phyloP scores from a whole-genome alignment of 495 filamentous ascomycete species.

The Chaetomidium leptoderma region DNA sequence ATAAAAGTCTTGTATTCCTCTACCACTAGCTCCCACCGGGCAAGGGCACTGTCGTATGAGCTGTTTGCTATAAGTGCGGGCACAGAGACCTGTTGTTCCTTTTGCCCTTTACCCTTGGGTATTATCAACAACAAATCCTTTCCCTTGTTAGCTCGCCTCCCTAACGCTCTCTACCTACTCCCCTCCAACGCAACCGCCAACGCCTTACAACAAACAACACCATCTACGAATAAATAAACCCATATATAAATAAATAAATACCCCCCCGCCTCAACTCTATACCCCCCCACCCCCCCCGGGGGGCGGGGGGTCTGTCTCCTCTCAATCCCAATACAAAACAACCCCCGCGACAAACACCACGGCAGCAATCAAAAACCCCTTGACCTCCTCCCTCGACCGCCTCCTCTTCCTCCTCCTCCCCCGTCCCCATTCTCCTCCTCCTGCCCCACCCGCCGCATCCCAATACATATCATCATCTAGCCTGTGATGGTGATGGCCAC shows the following conservation, averaged over 20 bases:
- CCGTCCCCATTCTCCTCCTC: background rate
- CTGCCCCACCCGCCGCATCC: background rate
- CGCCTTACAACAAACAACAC: no score
- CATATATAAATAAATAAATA: background rate
- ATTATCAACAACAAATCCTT: no score
- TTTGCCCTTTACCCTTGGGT: no score
- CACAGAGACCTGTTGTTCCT: no score
- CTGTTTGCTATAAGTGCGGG: no score
- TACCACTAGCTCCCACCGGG: no score
- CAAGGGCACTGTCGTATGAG: no score
- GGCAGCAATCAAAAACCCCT: slow-evolving; percentile 8
- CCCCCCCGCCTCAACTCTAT: background rate
- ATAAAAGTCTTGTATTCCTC: no score
- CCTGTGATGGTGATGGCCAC: background rate
- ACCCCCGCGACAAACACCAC: slow-evolving; percentile 5
- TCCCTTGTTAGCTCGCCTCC: no score
- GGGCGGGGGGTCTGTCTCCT: background rate
- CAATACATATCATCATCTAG: background rate
- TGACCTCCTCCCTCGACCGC: slow-evolving; percentile 6
- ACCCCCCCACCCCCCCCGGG: background rate
- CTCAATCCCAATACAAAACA: slow-evolving; percentile 10
- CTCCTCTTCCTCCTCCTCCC: background rate
- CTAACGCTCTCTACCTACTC: no score
- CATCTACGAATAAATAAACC: no score
- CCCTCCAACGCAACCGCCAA: no score